These are phyloP conservation scores for Aspergillus sp. DNA, from an alignment of 2,329 filamentous ascomycete species.

Conservation along the genomic window DNA sequence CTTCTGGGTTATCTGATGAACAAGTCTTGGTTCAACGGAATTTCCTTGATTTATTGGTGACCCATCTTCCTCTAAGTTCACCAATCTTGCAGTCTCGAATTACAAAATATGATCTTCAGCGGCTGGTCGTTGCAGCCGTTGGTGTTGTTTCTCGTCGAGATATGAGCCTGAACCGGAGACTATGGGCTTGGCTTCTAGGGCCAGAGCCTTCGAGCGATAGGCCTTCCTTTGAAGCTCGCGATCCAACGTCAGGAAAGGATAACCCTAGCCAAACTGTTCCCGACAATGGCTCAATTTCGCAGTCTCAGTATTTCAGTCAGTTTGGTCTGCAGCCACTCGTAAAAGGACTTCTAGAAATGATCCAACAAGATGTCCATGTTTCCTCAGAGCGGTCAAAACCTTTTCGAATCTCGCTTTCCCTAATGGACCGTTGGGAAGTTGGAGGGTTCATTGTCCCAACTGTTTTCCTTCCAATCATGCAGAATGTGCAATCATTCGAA, in stretches of 20 bases:
- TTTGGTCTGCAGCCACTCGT: conserved; percentile 69
- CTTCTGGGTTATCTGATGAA: conserved; percentile 76
- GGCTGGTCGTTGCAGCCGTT: conserved; percentile 72
- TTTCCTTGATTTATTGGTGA: conserved; percentile 85
- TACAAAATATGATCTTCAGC: conserved; percentile 66
- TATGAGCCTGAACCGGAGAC: conserved; percentile 87
- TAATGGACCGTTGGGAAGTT: conserved; percentile 99
- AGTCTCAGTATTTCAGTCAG: conserved; percentile 73
- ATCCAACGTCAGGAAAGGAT: conserved; percentile 15
- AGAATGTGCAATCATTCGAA: conserved; percentile 70
- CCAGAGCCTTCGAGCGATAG: conserved; percentile 50
- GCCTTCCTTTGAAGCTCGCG: conserved; percentile 20
- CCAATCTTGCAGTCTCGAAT: conserved; percentile 68
- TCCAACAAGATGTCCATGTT: conserved; percentile 48
- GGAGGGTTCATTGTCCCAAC: conserved; percentile 81
- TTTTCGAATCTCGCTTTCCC: conserved; percentile 82
- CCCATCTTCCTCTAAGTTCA: conserved; percentile 78
- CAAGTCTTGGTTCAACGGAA: conserved; percentile 89
- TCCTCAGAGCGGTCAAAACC: conserved; percentile 68
- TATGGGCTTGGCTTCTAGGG: conserved; percentile 96
- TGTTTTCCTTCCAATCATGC: conserved; percentile 77
- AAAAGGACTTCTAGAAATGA: conserved; percentile 67
- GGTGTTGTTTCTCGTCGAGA: conserved; percentile 82
- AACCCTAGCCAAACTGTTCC: conserved; percentile 18
- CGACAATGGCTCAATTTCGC: conserved; percentile 44